A percentile compares a stretch with the other conserved stretches of the same genome.
phyloP scores from a whole-genome alignment of 2,329 filamentous ascomycete species.

The Didymella lethalis region DNA sequence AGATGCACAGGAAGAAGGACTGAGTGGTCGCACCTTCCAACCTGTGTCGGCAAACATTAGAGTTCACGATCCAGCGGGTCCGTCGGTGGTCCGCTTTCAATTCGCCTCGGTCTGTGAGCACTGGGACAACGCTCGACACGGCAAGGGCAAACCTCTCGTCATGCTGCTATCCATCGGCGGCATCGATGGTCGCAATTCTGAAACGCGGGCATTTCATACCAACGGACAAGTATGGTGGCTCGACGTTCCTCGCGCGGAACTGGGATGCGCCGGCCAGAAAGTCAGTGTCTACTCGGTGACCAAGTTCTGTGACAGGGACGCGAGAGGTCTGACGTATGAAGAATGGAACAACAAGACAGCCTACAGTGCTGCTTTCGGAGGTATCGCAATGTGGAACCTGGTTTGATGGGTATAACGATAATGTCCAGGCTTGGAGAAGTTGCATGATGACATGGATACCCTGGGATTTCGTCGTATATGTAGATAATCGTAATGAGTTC shows the following conservation, averaged over 20 bases:
- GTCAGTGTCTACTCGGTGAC: slow-evolving; percentile 71
- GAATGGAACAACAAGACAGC: slow-evolving; percentile 50
- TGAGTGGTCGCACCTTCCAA: slow-evolving; percentile 66
- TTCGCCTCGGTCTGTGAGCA: slow-evolving; percentile 83
- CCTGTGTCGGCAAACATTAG: slow-evolving; percentile 68
- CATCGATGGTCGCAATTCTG: slow-evolving; percentile 71
- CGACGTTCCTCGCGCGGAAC: slow-evolving; percentile 66
- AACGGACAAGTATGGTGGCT: slow-evolving; percentile 83
- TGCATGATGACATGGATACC: slow-evolving; percentile 8
- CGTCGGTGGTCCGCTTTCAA: slow-evolving; percentile 72
- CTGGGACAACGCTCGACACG: slow-evolving; percentile 76
- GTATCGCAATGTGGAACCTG: slow-evolving; percentile 64
- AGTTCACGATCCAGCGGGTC: slow-evolving; percentile 59
- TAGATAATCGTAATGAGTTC: slow-evolving; percentile 6
- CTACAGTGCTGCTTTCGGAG: slow-evolving; percentile 53
- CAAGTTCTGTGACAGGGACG: slow-evolving; percentile 59
- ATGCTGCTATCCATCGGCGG: slow-evolving; percentile 70
- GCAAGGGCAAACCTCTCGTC: slow-evolving; percentile 70
- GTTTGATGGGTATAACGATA: slow-evolving; percentile 38
- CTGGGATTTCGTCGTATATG: not conserved
- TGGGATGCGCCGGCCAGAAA: slow-evolving; percentile 63
- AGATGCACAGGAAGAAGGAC: slow-evolving; percentile 56
- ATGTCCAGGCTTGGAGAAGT: not conserved
- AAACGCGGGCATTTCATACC: slow-evolving; percentile 73
- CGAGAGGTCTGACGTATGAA: slow-evolving; percentile 59